Evolutionary conservation across 768 basidiomycete species (phyloP).

Genomic region (Tricholoma sp.): DNA sequence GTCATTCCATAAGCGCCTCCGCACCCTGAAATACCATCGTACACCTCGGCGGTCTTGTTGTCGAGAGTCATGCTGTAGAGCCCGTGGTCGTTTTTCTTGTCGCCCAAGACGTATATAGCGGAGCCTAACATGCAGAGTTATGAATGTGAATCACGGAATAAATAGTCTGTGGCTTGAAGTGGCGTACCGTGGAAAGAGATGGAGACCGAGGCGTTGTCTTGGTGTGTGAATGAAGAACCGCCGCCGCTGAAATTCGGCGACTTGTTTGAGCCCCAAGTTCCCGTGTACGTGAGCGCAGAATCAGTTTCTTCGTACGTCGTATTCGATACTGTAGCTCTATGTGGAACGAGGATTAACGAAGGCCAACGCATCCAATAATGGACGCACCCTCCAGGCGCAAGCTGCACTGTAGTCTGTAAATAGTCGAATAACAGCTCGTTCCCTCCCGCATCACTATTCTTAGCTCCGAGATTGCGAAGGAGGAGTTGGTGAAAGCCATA

Average conservation of each 20-base stretch:
- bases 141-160: not conserved
- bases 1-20: conserved; percentile 40
- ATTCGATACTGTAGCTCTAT: conserved; percentile 36
- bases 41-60: conserved; percentile 24
- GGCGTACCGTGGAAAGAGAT: conserved; percentile 36
- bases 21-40: conserved; percentile 40
- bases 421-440: conserved; percentile 38
- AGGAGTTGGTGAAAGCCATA: conserved; percentile 34
- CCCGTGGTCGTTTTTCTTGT: conserved; percentile 47
- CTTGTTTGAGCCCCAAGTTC: conserved; percentile 38
- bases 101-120: conserved; percentile 41
- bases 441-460: conserved; percentile 30
- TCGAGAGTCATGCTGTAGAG: conserved; percentile 38
- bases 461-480: conserved; percentile 37
- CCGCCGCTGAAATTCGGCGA: conserved; percentile 42
- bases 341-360: not conserved
- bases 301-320: conserved; percentile 37
- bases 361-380: too few species aligned
- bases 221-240: conserved; percentile 37
- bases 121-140: conserved; percentile 30
- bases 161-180: not conserved
- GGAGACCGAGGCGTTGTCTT: conserved; percentile 33
- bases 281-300: conserved; percentile 32
- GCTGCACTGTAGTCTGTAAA: conserved; percentile 34
- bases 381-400: conserved; percentile 41